Base-by-base conservation (phyloP, 2,329 filamentous ascomycete species). In the Xylariaceae sp. region DNA sequence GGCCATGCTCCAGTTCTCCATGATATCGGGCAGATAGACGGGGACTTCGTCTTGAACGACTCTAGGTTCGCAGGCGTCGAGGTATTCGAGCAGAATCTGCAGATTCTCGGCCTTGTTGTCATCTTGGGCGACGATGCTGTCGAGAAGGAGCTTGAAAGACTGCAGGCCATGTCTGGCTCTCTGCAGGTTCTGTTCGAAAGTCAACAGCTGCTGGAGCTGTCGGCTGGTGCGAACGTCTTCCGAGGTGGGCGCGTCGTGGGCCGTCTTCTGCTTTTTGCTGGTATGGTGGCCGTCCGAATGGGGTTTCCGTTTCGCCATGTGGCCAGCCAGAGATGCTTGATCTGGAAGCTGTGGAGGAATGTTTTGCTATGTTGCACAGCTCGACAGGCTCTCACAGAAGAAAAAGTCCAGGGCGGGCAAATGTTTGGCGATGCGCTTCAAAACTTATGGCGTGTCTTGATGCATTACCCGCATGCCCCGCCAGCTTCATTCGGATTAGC, bases 1-100 rank as follows among this genome's bases (percentile, higher is more conserved):
- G 4, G 89, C 91, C 73, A 89, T 91, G 44, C 84, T 85, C 93
- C 93, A 97, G 53, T 86, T 90, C 62, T 95, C 88, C 72, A 95
- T 88, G 38, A 97, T 74, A 62, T 96, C 90, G 2, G 80, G 74
- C 31, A 97, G 80, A 60, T 86, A 90, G 19, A 86, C 75, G 6
- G 81, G 75, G 48, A 82, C 77, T 47, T 82, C 79, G 36, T 84
- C 82, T 39, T 73, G 77, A 50, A 75, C 73, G 50, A 75, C 71
- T 59, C 70, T 69, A 1, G 81, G 78, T 60, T 76, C 78, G 49
- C 78, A 72, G 7, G 75, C 71, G 42, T 83, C 76, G 45, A 94
- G 80, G 66, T 87, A 94, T 59, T 89, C 83, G 58, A 78, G 78
- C 31, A 93, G 73, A 47, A 93, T 86, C 66, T 72, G 72, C 67